Evolutionary conservation across 2,329 filamentous ascomycete species (phyloP), one percentile per base, ranked within the genome.

Genomic region (Colletotrichum australisinense): DNA sequence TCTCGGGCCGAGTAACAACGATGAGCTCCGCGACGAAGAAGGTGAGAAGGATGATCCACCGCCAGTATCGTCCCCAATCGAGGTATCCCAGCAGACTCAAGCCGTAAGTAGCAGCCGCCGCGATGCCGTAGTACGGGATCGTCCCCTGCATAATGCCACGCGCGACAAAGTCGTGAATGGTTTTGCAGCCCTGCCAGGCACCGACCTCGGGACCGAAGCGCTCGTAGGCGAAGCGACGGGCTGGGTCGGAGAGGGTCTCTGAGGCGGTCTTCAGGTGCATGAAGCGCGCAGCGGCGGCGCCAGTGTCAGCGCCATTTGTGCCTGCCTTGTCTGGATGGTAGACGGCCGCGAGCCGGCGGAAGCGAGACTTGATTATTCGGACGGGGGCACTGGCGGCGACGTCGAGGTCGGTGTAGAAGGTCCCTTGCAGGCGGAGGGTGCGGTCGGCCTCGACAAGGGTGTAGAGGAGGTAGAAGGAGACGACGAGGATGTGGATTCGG

Each of bases 381-480:
- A 75, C 73, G 66, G 90, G 88, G 12, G 93, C 93, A 69, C 88
- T 82, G 49, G 92, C 87, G 14, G 92, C 86, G 0, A 98, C 89
- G 46, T 91, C 91, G 0, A 99, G 89, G 75, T 93, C 89, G 59
- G 90, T 86, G 85, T 98, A 98, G 85, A 93, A 98, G 82, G 94
- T 92, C 22, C 93, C 91, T 1, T 88, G 86, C 57, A 88, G 86
- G 75, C 91, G 93, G 32, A 98, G 88, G 75, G 94, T 91, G 85
- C 94, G 91, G 87, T 97, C 94, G 78, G 95, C 93, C 84, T 98
- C 96, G 85, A 95, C 97, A 78, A 98, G 91, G 59, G 95, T 98
- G 87, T 98, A 98, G 76, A 93, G 84, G 49, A 98, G 93, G 85
- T 98, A 99, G 74, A 90, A 85, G 62, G 93, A 87, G 63, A 98